Evolutionary conservation across 2,329 filamentous ascomycete genomes (phyloP), one percentile per base, ranked within the genome.

Genomic region (Aspergillus pseudonomiae): DNA sequence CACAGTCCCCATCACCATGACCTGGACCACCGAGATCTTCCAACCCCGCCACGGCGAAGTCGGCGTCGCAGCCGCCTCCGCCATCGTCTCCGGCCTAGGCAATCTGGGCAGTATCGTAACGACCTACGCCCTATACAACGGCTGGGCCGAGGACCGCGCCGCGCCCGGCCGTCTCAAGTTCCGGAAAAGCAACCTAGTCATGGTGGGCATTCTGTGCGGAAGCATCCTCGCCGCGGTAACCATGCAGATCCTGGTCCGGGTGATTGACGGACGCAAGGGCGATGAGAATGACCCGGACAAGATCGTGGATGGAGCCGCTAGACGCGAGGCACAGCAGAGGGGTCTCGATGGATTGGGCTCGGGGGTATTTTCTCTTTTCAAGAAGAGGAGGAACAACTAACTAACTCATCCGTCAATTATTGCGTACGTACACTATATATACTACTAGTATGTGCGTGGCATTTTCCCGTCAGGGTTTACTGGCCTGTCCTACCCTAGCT

Each of bases 1-100:
- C 4, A 96, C 93, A 0, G 93, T 96, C 1, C 93, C 93, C 12
- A 94, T 94, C 73, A 94, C 91, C 77, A 97, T 97, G 93, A 90
- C 93, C 41, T 96, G 93, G 93, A 93, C 91, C 36, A 92, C 89
- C 66, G 91, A 96, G 78, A 90, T 96, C 73, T 97, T 97, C 82
- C 93, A 96, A 79, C 86, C 86, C 36, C 90, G 93, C 14, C 93
- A 97, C 73, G 92, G 93, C 54, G 93, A 97, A 78, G 92, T 97
- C 26, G 93, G 93, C 61, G 93, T 97, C 7, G 93, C 93, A 4
- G 91, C 93, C 16, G 93, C 93, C 0, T 88, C 91, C 1, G 93
- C 93, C 3, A 83, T 97, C 12, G 93, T 97, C 0, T 95, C 92
- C 0, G 93, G 93, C 0, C 83, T 96, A 45, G 93, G 93, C 0